phyloP scores from a whole-genome alignment of 2,329 filamentous ascomycete species.

The Trichophyton rubrum region DNA sequence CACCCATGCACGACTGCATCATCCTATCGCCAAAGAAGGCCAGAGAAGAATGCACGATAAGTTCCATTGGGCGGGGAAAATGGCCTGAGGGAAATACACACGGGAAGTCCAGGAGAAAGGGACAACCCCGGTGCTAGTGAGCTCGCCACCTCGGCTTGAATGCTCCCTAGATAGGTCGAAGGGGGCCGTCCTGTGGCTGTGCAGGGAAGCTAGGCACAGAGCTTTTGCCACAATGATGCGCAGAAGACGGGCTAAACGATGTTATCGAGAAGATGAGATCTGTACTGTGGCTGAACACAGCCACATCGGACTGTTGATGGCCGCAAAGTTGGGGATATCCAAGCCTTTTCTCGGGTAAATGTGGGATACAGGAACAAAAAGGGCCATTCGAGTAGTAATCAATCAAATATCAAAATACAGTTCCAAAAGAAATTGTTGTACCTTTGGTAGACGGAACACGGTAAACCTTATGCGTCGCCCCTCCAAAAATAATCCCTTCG shows the following conservation, averaged over 20 bases:
- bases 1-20: background rate
- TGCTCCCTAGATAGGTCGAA: background rate
- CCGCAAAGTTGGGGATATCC: background rate
- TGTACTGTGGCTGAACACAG: background rate
- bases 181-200: background rate
- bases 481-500: background rate
- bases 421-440: background rate
- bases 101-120: background rate
- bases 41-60: background rate
- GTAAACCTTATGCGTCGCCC: conserved; percentile 1
- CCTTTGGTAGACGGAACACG: background rate
- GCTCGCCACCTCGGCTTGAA: background rate
- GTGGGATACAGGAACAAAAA: background rate
- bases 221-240: background rate
- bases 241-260: background rate
- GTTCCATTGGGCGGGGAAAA: background rate
- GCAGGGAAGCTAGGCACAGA: background rate
- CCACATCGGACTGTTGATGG: background rate
- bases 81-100: conserved; percentile 3
- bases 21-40: background rate
- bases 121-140: background rate
- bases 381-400: background rate
- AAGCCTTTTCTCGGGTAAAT: background rate
- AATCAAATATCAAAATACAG: background rate
- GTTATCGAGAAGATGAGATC: background rate